Evolutionary conservation across 768 basidiomycete genomes (phyloP).

Genomic region (Leccinum arenicola): DNA sequence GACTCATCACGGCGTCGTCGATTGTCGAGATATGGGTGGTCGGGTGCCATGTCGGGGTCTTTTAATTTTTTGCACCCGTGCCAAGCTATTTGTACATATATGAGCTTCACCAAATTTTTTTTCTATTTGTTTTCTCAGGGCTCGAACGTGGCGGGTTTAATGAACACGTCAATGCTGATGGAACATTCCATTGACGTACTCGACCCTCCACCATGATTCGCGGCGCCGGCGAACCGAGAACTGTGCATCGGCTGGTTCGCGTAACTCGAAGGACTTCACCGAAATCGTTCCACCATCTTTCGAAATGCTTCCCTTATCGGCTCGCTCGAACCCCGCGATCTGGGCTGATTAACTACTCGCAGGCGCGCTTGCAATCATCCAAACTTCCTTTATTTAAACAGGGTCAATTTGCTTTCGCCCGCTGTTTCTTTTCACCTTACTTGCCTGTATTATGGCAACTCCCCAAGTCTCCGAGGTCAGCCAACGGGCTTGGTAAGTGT

Average conservation of each 20-base stretch:
- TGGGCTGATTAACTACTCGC: conserved; percentile 54
- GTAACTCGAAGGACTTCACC: conserved; percentile 23
- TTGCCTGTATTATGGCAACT: conserved; percentile 47
- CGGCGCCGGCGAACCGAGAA: conserved; percentile 24
- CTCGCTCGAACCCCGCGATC: conserved; percentile 51
- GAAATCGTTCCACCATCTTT: conserved; percentile 23
- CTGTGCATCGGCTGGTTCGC: conserved; percentile 21
- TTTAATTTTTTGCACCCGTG: conserved; percentile 9
- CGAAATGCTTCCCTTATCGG: conserved; percentile 32
- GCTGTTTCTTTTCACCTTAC: conserved; percentile 31
- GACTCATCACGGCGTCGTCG: conserved; percentile 4
- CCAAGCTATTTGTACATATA: conserved; percentile 35
- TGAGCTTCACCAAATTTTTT: conserved; percentile 26
- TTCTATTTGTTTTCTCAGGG: conserved; percentile 25
- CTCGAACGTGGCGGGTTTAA: conserved; percentile 20
- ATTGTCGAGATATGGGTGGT: conserved; percentile 12
- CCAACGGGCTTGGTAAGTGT: conserved; percentile 63
- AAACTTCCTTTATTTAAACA: conserved; percentile 37
- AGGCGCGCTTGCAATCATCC: conserved; percentile 27
- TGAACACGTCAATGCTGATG: conserved; percentile 33
- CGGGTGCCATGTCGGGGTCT: conserved; percentile 7
- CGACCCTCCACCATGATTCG: conserved; percentile 26
- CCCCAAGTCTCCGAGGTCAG: conserved; percentile 57
- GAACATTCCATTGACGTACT: conserved; percentile 35
- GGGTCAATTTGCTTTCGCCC: conserved; percentile 23